Evolutionary conservation across 2,329 filamentous ascomycete genomes (phyloP), one percentile per base, ranked within the genome.

Genomic region (Lecanoromycetidae sp.): DNA sequence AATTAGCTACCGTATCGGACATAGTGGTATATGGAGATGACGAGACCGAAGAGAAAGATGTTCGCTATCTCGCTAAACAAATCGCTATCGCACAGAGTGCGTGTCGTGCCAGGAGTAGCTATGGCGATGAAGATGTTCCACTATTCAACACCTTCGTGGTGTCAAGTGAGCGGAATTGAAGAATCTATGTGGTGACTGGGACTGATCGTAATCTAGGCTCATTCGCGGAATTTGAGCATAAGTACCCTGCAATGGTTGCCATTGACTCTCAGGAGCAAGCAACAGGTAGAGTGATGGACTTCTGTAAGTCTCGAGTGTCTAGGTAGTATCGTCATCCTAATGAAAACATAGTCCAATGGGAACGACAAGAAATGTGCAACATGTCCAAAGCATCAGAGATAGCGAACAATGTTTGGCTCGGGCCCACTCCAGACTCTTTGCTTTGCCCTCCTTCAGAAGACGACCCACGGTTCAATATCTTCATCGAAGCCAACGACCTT

Each of bases 311-410:
- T 26, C 7, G 17, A 8, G 15, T 12, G 27, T 9, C 20, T 2
- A 12, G 15, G 7, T 10, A 19, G 33, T 9, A n/a, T 8, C 9
- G 19, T 20, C 10, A 19, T 35, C 15, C 49, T 55, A 45, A 58
- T 29, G 44, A 44, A 23, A n/a, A 32, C 17, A 15, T 34, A 76
- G 72, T 86, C 60, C 81, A 84, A 56, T 86, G 87, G 68, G 91
- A 98, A 63, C 76, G 88, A 48, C 66, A 77, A 41, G 91, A 98
- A 66, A 96, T 98, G 90, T 87, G 84, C 63, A 75, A 75, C 50
- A 95, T 96, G 90, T 88, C 90, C 9, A 79, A 79, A 57, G 82
- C 88, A 3, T 87, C 87, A 0, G 84, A 94, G 62, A 94, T 96
- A 53, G 80, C 85, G 44, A 74, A 77, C 55, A 95, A 95, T 60